Evolutionary conservation across 2,329 filamentous ascomycete genomes (phyloP).

Genomic region (Fusarium fracticaudum): DNA sequence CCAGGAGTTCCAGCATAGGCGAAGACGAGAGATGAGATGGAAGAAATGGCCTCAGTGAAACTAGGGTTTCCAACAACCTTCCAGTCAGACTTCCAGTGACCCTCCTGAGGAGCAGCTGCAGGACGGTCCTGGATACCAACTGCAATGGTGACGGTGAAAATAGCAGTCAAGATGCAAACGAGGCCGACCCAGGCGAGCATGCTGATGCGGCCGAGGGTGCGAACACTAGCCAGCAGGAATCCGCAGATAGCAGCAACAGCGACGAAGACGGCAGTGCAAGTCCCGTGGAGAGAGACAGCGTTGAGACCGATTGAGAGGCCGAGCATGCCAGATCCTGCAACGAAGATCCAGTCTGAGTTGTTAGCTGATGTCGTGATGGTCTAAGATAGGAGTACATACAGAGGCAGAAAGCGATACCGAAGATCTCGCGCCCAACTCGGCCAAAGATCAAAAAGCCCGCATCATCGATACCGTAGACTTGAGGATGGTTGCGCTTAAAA

Average conservation of each 20-base stretch:
- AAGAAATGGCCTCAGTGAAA: conserved; percentile 46
- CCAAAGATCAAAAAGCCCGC: conserved; percentile 60
- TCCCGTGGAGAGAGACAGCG: conserved; percentile 50
- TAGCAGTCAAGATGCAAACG: conserved; percentile 34
- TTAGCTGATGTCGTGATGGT: neutral
- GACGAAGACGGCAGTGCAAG: conserved; percentile 54
- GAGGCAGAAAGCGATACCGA: conserved; percentile 50
- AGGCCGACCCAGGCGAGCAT: conserved; percentile 47
- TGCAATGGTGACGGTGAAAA: conserved; percentile 37
- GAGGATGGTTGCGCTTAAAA: conserved; percentile 61
- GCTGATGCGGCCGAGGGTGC: conserved; percentile 45
- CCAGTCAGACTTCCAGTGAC: conserved; percentile 45
- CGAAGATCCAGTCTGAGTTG: conserved; percentile 26
- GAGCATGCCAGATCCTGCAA: conserved; percentile 30
- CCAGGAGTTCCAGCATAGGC: conserved; percentile 50
- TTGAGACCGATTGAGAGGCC: conserved; percentile 53
- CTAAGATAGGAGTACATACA: conserved; percentile 34
- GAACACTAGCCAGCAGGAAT: conserved; percentile 47
- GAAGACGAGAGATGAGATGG: conserved; percentile 49
- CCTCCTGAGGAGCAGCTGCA: conserved; percentile 23
- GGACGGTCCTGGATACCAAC: conserved; percentile 35
- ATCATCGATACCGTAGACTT: conserved; percentile 65
- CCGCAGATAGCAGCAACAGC: conserved; percentile 46
- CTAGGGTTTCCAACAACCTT: conserved; percentile 44
- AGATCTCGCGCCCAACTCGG: conserved; percentile 53